These are phyloP conservation scores for Huiozyma sinensis DNA, from an alignment of 805 yeast genomes.

Conservation along the genomic window DNA sequence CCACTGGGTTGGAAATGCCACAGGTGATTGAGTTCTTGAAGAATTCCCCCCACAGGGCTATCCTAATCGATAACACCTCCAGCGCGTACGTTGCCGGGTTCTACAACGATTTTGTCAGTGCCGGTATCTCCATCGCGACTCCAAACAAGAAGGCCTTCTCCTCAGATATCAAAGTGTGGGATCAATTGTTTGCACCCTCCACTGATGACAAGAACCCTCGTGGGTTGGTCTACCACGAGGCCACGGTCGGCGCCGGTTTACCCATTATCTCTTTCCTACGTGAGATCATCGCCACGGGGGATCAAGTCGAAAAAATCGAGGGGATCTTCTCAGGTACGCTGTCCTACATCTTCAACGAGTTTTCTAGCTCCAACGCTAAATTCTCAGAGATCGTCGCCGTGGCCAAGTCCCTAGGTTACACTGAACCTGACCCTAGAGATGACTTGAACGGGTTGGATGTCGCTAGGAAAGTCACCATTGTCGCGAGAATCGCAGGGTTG, in stretches of 20 bases:
- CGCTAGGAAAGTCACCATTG: constrained; percentile 94
- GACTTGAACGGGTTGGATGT: constrained; percentile 97
- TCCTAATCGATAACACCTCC: constrained; percentile 91
- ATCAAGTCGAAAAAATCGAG: constrained; percentile 80
- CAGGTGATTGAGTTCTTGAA: constrained; percentile 54
- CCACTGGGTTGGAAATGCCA: constrained; percentile 37
- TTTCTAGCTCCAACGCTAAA: constrained; percentile 61
- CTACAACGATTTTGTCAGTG: constrained; percentile 62
- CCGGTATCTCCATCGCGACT: constrained; percentile 88
- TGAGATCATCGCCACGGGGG: constrained; percentile 88
- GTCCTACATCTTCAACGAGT: constrained; percentile 90
- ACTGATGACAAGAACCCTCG: constrained; percentile 28
- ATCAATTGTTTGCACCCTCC: constrained; percentile 53
- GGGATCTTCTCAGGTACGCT: constrained; percentile 95
- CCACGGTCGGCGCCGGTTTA: constrained; percentile 97
- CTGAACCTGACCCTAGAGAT: constrained; percentile 99
- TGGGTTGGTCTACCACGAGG: constrained; percentile 88
- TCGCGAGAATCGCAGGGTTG: constrained; percentile 87
- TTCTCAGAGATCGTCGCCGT: constrained; percentile 83
- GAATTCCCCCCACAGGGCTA: constrained; percentile 61
- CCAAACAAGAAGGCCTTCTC: constrained; percentile 98
- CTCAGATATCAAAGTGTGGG: constrained; percentile 63
- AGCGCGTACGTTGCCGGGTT: constrained; percentile 63
- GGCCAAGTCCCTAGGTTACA: constrained; percentile 88
- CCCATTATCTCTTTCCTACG: constrained; percentile 84